Evolutionary conservation across 2,329 filamentous ascomycete genomes (phyloP), one percentile per base, ranked within the genome.

Genomic region (Ceratocystis harringtonii): DNA sequence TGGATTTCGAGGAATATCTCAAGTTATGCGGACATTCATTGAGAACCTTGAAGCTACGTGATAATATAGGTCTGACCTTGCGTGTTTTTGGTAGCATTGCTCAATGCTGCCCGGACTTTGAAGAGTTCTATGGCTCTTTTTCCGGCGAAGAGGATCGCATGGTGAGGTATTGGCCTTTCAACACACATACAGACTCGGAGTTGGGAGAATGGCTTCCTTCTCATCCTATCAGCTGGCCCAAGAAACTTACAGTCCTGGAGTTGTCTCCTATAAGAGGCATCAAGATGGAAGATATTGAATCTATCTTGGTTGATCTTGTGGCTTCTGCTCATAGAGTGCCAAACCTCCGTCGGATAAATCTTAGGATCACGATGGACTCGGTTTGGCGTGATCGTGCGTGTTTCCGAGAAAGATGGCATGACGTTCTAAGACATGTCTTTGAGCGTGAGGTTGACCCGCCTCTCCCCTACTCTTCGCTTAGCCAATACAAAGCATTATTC

Each of bases 311-410:
- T 50, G 94, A 90, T 17, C 78, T 97, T 1, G 81, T 92, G 25
- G 81, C 91, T 66, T 84, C 83, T 62, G 90, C 91, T 0, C 77
- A 80, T 1, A 75, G 80, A 2, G 74, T 97, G 25, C 82, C 80
- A 0, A 77, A 84, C 66, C 80, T 97, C 28, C 85, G 90, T 7
- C 79, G 81, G 55, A 76, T 96, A 10, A 80, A 82, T 1, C 82
- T 96, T 69, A 89, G 87, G 70, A 86, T 87, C 0, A 92, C 90
- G 74, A 78, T 96, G 61, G 84, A 92, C 71, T 82, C 85, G 58
- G 85, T 88, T 10, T 96, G 91, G 89, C 86, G 90, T 68, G 84
- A 90, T 71, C 84, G 92, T 52, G 88, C 88, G 19, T 81, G 81
- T n/a, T 86, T 96, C 71, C 83, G 92, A 48, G 84, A 87, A 69